Conservation (phyloP, 129 eudicot species). For the Helianthus tuberosus region DNA sequence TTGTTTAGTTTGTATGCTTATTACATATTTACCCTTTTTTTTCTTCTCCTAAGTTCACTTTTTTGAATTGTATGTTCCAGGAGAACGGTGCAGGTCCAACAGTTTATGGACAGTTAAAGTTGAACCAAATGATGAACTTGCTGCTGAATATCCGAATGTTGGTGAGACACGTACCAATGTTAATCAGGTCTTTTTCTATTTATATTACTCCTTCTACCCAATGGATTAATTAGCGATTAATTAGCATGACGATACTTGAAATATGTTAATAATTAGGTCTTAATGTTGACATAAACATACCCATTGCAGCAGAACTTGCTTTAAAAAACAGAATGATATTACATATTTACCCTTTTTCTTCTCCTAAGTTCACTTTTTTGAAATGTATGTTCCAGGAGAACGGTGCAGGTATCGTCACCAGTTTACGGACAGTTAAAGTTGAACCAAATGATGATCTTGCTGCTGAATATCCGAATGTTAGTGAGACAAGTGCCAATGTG, state of each 20-base stretch:
- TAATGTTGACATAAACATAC: too few relatives aligned
- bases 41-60: neutral
- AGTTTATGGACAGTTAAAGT: constrained; percentile 19
- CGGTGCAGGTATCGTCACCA: constrained; percentile 6
- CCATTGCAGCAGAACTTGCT: too few relatives aligned
- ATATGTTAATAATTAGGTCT: constrained; percentile 1
- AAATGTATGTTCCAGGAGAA: constrained; percentile 8
- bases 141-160: constrained; percentile 1
- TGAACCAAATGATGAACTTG: constrained; percentile 18
- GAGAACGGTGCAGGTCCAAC: constrained; percentile 16
- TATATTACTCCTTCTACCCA: neutral
- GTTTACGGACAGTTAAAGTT: constrained; percentile 18
- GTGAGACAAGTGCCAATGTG: constrained; percentile 12
- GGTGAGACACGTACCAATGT: constrained; percentile 13
- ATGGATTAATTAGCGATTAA: neutral
- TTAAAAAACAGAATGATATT: too few relatives aligned
- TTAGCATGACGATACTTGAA: constrained; percentile 3
- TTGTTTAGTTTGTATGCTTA: too few relatives aligned
- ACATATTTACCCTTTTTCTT: neutral
- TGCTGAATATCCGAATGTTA: constrained; percentile 2
- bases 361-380: neutral
- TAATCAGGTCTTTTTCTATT: constrained; percentile 25
- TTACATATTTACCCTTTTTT: constrained; percentile 1
- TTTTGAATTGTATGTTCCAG: neutral
- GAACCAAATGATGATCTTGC: constrained; percentile 17